Percentiles rank a stretch among this genome's conserved stretches.
Evolutionary conservation across 2,329 filamentous ascomycete genomes (phyloP).

Genomic region (Alternaria sp.): DNA sequence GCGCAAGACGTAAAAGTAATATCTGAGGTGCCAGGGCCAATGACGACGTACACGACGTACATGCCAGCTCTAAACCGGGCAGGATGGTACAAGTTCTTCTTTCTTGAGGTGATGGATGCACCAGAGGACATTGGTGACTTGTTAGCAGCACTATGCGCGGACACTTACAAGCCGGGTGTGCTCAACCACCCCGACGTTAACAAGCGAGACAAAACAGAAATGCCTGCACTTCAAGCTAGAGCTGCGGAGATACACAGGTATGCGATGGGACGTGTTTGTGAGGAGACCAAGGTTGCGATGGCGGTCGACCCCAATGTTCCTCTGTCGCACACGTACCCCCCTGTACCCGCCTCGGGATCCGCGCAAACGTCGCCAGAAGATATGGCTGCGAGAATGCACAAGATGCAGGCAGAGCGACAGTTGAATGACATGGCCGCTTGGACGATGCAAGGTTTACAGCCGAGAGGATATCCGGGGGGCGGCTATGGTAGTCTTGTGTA

Average conservation of each 20-base stretch:
- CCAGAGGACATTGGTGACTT: conserved; percentile 42
- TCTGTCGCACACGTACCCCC: conserved; percentile 9
- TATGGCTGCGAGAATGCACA: conserved; percentile 28
- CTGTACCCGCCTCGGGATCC: background rate
- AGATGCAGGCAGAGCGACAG: conserved; percentile 32
- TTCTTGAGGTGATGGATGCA: conserved; percentile 42
- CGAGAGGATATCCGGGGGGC: conserved; percentile 21
- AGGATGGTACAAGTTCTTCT: conserved; percentile 50
- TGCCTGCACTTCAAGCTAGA: conserved; percentile 35
- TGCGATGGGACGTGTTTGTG: conserved; percentile 41
- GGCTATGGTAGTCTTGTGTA: conserved; percentile 20
- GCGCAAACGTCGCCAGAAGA: conserved; percentile 17
- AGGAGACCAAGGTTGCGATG: conserved; percentile 42
- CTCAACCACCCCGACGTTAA: conserved; percentile 46
- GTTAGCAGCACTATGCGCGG: conserved; percentile 38
- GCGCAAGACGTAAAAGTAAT: conserved; percentile 35
- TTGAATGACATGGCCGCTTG: conserved; percentile 27
- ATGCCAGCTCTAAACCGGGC: conserved; percentile 49
- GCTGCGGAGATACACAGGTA: conserved; percentile 36
- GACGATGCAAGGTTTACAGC: conserved; percentile 22
- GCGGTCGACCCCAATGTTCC: conserved; percentile 23
- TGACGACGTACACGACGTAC: conserved; percentile 32
- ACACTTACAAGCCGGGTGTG: conserved; percentile 44
- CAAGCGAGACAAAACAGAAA: conserved; percentile 39
- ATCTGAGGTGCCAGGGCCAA: conserved; percentile 19